Percentiles rank a stretch among this genome's conserved stretches.
Conservation (phyloP, 2,329 filamentous ascomycete species). For the Botrytis medusae region DNA sequence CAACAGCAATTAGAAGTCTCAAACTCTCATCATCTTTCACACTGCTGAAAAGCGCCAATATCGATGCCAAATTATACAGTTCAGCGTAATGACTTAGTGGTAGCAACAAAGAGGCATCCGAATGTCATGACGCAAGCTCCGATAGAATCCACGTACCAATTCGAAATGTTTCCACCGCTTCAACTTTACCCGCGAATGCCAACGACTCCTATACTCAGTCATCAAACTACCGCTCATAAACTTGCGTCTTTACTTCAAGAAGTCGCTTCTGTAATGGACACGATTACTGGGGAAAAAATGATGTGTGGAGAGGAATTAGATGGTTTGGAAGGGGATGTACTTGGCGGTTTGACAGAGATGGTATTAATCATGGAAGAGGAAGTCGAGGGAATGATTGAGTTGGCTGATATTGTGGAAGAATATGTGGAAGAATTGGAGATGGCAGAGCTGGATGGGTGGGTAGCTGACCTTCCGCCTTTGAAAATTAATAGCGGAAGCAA, state of each 20-base stretch:
- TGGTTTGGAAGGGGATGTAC: slow-evolving; percentile 9
- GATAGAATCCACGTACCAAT: neutral
- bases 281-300: slow-evolving; percentile 13
- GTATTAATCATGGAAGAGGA: slow-evolving; percentile 21
- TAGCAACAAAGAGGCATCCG: neutral
- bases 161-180: neutral
- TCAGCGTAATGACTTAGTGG: neutral
- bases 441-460: slow-evolving; percentile 11
- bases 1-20: neutral
- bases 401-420: slow-evolving; percentile 15
- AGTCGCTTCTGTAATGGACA: slow-evolving; percentile 18
- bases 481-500: neutral
- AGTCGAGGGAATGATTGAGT: slow-evolving; percentile 16
- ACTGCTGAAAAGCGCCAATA: neutral
- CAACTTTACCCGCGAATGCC: slow-evolving; percentile 1
- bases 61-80: neutral
- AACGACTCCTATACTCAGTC: neutral
- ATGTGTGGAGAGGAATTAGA: slow-evolving; percentile 19
- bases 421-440: slow-evolving; percentile 20
- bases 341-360: slow-evolving; percentile 18
- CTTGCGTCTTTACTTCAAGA: slow-evolving; percentile 17
- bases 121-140: neutral
- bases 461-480: neutral
- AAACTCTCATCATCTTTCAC: neutral
- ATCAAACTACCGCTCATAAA: slow-evolving; percentile 10